Conservation (phyloP, 2,329 filamentous ascomycete species). For the Calonectria pseudoturangicola region DNA sequence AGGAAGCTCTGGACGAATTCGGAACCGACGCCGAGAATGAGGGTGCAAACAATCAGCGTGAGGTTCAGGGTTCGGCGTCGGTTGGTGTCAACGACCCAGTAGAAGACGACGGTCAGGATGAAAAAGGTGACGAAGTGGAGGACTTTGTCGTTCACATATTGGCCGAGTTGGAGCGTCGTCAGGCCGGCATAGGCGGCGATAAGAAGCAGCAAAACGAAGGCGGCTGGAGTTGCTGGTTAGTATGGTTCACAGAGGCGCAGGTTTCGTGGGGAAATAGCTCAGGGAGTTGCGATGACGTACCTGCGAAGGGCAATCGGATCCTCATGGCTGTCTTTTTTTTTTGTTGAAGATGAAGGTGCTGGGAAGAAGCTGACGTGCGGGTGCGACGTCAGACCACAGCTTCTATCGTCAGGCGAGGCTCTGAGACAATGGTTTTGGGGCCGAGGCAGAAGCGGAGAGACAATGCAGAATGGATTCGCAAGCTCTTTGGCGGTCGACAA, state of each 20-base stretch:
- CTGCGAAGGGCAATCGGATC: slow-evolving; percentile 91
- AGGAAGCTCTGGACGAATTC: slow-evolving; percentile 86
- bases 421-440: slow-evolving; percentile 26
- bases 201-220: slow-evolving; percentile 82
- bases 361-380: slow-evolving; percentile 8
- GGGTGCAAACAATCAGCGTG: slow-evolving; percentile 87
- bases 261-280: slow-evolving; percentile 18
- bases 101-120: slow-evolving; percentile 89
- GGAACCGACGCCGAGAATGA: slow-evolving; percentile 81
- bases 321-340: slow-evolving; percentile 74
- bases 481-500: slow-evolving; percentile 28
- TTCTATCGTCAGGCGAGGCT: slow-evolving; percentile 17
- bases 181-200: slow-evolving; percentile 88
- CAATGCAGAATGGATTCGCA: slow-evolving; percentile 20
- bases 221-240: slow-evolving; percentile 68
- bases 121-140: slow-evolving; percentile 94
- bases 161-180: slow-evolving; percentile 74
- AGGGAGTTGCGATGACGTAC: slow-evolving; percentile 68
- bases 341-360: slow-evolving; percentile 16
- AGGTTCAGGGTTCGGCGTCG: slow-evolving; percentile 90
- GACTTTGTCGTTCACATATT: slow-evolving; percentile 88
- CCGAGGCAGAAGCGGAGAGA: slow-evolving; percentile 3
- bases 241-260: not conserved
- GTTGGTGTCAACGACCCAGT: slow-evolving; percentile 96
- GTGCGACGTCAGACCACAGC: slow-evolving; percentile 11